Percentiles rank a stretch among this genome's conserved stretches.
Evolutionary conservation across 1,139 yeast species (phyloP).

Genomic region (Suhomyces panamericanus): DNA sequence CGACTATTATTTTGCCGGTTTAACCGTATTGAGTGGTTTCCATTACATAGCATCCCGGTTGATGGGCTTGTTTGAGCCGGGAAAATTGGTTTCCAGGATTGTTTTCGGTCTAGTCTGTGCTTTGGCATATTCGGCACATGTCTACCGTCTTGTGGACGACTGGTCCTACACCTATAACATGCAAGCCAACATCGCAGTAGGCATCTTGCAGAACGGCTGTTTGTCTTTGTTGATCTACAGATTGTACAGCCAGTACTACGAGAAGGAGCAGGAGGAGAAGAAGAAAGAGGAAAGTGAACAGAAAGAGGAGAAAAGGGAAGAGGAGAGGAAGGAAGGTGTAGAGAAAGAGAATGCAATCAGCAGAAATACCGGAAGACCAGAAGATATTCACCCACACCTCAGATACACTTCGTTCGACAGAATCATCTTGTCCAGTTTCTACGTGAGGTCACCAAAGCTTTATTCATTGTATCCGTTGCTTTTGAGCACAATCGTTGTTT

Average conservation of each 20-base stretch:
- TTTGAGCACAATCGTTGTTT: conserved; percentile 51
- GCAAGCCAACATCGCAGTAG: conserved; percentile 83
- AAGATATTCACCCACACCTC: conserved; percentile 23
- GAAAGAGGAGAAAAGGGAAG: conserved; percentile 5
- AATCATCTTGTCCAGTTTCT: conserved; percentile 36
- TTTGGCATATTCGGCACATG: conserved; percentile 58
- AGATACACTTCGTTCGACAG: conserved; percentile 26
- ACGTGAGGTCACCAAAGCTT: conserved; percentile 38
- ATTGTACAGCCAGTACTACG: conserved; percentile 36
- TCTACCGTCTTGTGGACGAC: conserved; percentile 62
- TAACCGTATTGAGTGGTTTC: conserved; percentile 78
- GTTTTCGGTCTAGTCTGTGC: conserved; percentile 45
- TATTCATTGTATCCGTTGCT: conserved; percentile 45
- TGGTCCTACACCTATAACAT: conserved; percentile 95
- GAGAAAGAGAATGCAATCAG: too few species aligned
- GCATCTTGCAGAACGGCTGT: conserved; percentile 67
- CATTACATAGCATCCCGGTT: conserved; percentile 64
- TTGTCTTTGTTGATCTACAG: conserved; percentile 34
- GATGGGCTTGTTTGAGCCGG: conserved; percentile 51
- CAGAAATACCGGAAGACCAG: neutral
- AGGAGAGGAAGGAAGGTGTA: too few species aligned
- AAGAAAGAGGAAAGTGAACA: conserved; percentile 7
- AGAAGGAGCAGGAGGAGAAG: conserved; percentile 19
- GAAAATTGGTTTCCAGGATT: conserved; percentile 26
- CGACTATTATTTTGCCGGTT: conserved; percentile 92